Conservation (phyloP, 176 grass and related monocot species). For the Rhynchospora pubera region DNA sequence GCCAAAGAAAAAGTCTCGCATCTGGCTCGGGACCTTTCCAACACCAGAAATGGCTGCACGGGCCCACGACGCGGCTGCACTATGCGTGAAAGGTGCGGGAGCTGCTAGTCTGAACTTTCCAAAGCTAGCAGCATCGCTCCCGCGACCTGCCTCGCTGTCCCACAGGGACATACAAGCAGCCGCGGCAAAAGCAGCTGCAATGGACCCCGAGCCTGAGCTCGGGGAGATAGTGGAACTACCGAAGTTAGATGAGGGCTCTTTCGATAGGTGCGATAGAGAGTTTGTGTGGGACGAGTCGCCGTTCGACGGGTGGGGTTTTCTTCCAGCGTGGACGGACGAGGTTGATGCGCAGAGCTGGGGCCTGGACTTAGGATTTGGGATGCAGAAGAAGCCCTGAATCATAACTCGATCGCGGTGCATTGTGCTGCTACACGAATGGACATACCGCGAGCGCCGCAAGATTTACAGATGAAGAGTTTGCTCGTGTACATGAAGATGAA, state of each 20-base stretch:
- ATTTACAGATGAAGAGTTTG: not conserved
- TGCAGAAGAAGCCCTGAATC: not conserved
- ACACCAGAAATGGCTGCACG: constrained; percentile 82
- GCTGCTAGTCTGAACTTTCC: constrained; percentile 71
- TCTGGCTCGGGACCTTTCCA: constrained; percentile 87
- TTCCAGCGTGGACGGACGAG: constrained; percentile 13
- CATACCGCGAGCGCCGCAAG: not conserved
- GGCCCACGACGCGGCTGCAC: constrained; percentile 70
- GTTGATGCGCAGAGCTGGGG: not conserved
- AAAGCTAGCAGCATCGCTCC: constrained; percentile 38
- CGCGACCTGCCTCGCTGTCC: constrained; percentile 39
- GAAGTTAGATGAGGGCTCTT: constrained; percentile 27
- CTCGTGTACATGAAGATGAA: constrained; percentile 1
- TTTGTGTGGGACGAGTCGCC: constrained; percentile 11
- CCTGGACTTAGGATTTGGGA: not conserved
- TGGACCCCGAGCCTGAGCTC: constrained; percentile 37
- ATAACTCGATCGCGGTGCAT: not conserved
- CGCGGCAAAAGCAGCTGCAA: constrained; percentile 52
- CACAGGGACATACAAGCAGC: constrained; percentile 62
- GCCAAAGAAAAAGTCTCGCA: constrained; percentile 87
- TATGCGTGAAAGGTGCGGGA: constrained; percentile 48
- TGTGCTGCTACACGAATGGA: not conserved
- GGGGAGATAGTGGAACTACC: constrained; percentile 62
- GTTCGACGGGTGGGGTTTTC: constrained; percentile 14
- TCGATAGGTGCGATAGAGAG: constrained; percentile 10